Conservation (phyloP, 306 rosid genomes). For the Rosa persica region DNA sequence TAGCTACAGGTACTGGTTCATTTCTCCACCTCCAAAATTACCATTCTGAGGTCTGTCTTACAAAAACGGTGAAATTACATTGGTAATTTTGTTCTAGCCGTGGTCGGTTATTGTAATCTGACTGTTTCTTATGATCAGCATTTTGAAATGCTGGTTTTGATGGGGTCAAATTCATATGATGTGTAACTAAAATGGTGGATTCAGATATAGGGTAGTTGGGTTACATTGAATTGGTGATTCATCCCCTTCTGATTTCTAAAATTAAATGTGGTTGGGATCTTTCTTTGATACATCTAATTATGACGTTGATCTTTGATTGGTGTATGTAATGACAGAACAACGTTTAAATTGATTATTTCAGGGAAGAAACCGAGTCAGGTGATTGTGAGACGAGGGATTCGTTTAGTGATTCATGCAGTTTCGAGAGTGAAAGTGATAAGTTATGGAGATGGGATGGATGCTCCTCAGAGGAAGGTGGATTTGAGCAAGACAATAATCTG, state of each 20-base stretch:
- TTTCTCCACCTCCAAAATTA: not conserved
- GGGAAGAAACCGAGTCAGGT: slow-evolving; percentile 76
- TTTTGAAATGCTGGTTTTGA: slow-evolving; percentile 10
- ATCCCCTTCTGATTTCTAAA: not conserved
- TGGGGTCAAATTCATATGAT: not conserved
- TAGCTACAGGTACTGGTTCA: slow-evolving; percentile 50
- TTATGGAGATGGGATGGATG: slow-evolving; percentile 82
- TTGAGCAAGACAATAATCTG: slow-evolving; percentile 52
- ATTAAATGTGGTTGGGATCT: not conserved
- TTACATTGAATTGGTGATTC: not conserved
- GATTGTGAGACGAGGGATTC: slow-evolving; percentile 80
- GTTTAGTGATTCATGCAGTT: slow-evolving; percentile 73
- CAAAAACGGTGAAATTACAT: not conserved
- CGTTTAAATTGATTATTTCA: slow-evolving; percentile 21
- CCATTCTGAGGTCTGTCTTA: not conserved
- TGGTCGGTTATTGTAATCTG: not conserved
- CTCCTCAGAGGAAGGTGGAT: slow-evolving; percentile 85
- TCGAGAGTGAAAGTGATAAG: slow-evolving; percentile 81
- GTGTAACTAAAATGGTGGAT: too few species aligned
- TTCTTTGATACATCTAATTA: not conserved
- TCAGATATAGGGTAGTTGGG: not conserved
- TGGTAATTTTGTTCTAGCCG: not conserved
- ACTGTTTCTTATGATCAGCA: not conserved
- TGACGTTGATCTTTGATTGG: not conserved
- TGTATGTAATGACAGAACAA: slow-evolving; percentile 5